Conservation (phyloP, 2,329 filamentous ascomycete species). For the Neofusicoccum sp. region DNA sequence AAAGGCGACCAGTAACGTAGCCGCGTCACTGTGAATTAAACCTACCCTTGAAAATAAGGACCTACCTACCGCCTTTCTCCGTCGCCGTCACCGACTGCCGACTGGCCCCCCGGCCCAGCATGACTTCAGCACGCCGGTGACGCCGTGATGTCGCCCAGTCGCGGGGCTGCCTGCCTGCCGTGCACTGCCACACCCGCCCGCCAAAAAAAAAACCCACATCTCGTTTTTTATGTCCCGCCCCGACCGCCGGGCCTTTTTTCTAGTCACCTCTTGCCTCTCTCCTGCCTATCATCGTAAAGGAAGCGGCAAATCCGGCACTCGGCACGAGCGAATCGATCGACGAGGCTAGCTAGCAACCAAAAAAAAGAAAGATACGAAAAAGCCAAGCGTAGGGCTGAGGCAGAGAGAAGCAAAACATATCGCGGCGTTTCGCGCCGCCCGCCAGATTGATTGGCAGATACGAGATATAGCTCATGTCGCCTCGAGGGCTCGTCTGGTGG, state of each 20-base stretch:
- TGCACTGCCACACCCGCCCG: conserved; percentile 9
- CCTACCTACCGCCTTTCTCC: background rate
- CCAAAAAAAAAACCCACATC: background rate
- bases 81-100: background rate
- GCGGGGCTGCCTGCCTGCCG: background rate
- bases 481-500: too few relatives aligned
- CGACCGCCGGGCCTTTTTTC: background rate
- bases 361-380: too few relatives aligned
- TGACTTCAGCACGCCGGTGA: background rate
- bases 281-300: conserved; percentile 8
- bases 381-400: too few relatives aligned
- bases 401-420: too few relatives aligned
- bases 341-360: too few relatives aligned
- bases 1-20: conserved; percentile 1
- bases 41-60: background rate
- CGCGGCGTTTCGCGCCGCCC: background rate
- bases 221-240: background rate
- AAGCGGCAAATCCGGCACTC: background rate
- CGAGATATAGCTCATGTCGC: too few relatives aligned
- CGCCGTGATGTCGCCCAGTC: background rate
- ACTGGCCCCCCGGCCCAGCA: background rate
- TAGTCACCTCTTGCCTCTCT: background rate
- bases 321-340: too few relatives aligned
- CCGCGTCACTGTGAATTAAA: background rate
- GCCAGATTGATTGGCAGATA: too few relatives aligned